A percentile compares a stretch with the other conserved stretches of the same genome.
phyloP scores from a whole-genome alignment of 148 eudicot species.

The Agrostemma githago region DNA sequence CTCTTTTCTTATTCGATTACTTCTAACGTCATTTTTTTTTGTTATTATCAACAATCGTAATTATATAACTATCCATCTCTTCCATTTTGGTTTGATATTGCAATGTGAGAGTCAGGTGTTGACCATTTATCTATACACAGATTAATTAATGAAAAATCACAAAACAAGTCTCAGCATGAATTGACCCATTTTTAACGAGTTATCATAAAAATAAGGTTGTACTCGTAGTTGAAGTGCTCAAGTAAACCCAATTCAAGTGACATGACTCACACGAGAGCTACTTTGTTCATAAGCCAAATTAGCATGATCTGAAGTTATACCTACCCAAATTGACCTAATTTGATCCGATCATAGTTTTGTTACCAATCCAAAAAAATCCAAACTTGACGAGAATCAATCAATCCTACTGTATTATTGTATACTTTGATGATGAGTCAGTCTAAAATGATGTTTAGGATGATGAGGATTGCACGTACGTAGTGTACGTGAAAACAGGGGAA shows the following conservation, averaged over 20 bases:
- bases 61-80: not conserved
- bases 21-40: no score
- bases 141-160: not conserved
- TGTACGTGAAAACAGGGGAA: slow-evolving; percentile 27
- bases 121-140: no score
- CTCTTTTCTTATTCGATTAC: not conserved
- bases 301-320: no score
- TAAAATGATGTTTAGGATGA: not conserved
- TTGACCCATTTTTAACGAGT: no score
- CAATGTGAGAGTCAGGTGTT: not conserved
- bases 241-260: no score
- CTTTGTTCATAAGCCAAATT: no score
- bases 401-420: no score
- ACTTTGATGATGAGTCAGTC: not conserved
- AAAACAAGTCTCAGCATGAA: no score
- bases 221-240: no score
- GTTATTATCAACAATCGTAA: not conserved
- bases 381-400: no score
- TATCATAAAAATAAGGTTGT: no score
- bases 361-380: not conserved
- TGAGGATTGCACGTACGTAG: slow-evolving; percentile 22
- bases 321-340: not conserved
- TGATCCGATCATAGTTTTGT: not conserved
- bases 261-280: no score
- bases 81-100: not conserved